Percentiles rank a stretch among this genome's conserved stretches.
These are phyloP conservation scores for Rhynchospora tenuis DNA, from an alignment of 176 grass and related monocot genomes.

Conservation along the genomic window DNA sequence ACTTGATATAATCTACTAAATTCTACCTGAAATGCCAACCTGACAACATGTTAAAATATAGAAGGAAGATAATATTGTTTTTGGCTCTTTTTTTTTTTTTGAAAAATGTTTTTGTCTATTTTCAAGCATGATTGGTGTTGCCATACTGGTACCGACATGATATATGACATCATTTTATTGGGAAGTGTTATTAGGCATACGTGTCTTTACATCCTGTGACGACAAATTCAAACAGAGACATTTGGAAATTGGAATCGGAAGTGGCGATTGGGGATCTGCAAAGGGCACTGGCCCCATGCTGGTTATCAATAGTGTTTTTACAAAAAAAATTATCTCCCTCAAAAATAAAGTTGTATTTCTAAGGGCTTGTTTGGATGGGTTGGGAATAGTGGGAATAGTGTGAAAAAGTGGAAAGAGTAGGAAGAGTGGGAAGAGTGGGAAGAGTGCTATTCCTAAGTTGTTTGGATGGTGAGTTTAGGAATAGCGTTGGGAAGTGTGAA, in stretches of 20 bases:
- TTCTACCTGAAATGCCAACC: background rate
- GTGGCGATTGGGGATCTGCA: conserved; percentile 11
- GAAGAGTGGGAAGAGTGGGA: too few species aligned
- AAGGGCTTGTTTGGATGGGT: too few species aligned
- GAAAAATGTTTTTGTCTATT: background rate
- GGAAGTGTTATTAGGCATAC: background rate
- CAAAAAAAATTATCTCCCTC: too few species aligned
- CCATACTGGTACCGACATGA: background rate
- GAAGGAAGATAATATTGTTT: background rate
- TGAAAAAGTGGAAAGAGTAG: too few species aligned
- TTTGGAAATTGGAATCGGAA: background rate
- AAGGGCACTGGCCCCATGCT: background rate
- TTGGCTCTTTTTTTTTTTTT: background rate
- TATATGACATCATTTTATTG: background rate
- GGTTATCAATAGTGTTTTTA: background rate
- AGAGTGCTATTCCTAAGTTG: too few species aligned
- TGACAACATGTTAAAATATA: background rate
- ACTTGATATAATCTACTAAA: too few species aligned
- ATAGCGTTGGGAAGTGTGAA: too few species aligned
- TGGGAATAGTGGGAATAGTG: too few species aligned
- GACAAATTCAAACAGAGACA: background rate
- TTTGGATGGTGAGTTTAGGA: too few species aligned
- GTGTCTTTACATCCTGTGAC: background rate
- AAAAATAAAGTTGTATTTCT: too few species aligned
- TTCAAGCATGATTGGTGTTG: background rate